These are phyloP conservation scores for Dovyalis caffra DNA, from an alignment of 345 rosid genomes.

Conservation along the genomic window DNA sequence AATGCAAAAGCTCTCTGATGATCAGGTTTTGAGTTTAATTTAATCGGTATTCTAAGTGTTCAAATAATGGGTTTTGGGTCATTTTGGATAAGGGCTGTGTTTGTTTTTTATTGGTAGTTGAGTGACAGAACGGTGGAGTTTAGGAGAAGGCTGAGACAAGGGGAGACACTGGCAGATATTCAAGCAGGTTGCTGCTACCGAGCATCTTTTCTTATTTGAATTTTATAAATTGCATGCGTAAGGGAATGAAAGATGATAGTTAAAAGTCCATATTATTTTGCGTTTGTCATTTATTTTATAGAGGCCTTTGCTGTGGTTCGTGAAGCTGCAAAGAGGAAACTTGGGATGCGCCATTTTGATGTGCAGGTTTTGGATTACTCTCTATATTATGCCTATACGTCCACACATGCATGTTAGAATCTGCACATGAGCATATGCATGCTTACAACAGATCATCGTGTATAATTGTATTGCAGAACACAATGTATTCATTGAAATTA, in stretches of 20 bases:
- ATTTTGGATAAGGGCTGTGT: slow-evolving; percentile 5
- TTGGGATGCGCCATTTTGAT: slow-evolving; percentile 99
- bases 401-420: neutral
- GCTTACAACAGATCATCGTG: neutral
- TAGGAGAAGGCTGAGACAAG: slow-evolving; percentile 55
- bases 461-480: neutral
- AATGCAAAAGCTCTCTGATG: slow-evolving; percentile 61
- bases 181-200: slow-evolving; percentile 68
- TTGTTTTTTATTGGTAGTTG: slow-evolving; percentile 43
- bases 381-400: neutral
- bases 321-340: slow-evolving; percentile 93
- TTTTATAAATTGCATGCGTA: neutral
- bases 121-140: slow-evolving; percentile 75
- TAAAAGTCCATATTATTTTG: neutral
- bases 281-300: slow-evolving; percentile 23
- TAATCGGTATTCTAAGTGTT: neutral
- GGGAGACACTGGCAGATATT: slow-evolving; percentile 73
- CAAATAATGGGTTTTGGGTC: neutral
- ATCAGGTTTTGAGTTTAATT: slow-evolving; percentile 55
- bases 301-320: slow-evolving; percentile 97
- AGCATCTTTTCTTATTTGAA: slow-evolving; percentile 5
- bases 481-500: slow-evolving; percentile 11
- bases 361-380: slow-evolving; percentile 64
- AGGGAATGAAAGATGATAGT: neutral
- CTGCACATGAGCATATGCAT: neutral